Conservation (phyloP, 2,329 filamentous ascomycete species). For the Verticillium albo-atrum region DNA sequence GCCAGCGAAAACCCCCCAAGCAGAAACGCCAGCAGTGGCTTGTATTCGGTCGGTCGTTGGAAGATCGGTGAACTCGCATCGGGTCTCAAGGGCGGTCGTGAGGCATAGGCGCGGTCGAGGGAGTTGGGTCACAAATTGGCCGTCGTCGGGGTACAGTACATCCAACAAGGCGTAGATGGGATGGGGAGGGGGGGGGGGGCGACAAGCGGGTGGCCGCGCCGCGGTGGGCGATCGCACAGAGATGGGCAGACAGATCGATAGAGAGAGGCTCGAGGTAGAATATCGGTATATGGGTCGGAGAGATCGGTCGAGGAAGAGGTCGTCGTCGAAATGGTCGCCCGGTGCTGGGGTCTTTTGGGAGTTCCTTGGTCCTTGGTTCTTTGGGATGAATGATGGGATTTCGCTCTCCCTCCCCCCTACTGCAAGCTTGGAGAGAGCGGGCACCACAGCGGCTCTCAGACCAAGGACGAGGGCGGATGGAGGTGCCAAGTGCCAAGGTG, state of each 20-base stretch:
- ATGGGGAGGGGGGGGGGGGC: neutral
- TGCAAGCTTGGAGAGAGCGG: neutral
- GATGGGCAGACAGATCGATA: neutral
- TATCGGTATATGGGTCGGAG: neutral
- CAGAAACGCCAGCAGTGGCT: slow-evolving; percentile 2
- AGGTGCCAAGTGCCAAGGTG: neutral
- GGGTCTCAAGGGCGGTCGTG: slow-evolving; percentile 1
- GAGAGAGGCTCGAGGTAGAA: neutral
- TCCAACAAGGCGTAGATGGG: neutral
- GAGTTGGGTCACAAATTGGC: neutral
- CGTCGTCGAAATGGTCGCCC: neutral
- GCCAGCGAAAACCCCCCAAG: slow-evolving; percentile 21
- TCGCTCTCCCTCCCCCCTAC: neutral
- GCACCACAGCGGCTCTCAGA: neutral
- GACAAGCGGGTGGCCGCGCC: neutral
- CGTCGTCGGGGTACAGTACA: neutral
- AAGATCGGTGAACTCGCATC: slow-evolving; percentile 10
- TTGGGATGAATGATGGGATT: neutral
- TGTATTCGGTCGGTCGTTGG: slow-evolving; percentile 4
- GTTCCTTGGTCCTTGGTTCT: neutral
- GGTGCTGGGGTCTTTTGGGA: neutral
- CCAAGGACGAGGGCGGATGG: neutral
- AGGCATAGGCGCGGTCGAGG: slow-evolving; percentile 9
- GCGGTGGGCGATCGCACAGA: neutral
- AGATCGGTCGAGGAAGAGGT: neutral